Conservation (phyloP, 2,329 filamentous ascomycete species). For the Aspergillus ustus region DNA sequence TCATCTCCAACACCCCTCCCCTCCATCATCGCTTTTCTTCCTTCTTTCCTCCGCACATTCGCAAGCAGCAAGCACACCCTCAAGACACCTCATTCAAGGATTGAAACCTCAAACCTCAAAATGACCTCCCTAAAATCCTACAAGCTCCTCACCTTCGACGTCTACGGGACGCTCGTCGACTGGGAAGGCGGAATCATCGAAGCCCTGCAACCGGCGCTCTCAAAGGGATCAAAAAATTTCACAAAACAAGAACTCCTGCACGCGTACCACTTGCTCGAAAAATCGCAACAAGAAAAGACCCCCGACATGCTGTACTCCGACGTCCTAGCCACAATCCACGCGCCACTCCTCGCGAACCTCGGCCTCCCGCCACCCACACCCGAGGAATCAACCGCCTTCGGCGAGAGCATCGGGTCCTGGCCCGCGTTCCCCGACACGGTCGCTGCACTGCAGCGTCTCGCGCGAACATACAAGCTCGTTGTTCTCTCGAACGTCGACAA, state of each 20-base stretch:
- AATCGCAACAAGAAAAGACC: conserved; percentile 55
- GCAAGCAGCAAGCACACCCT: too few species aligned
- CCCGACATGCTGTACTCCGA: conserved; percentile 65
- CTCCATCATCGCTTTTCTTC: background rate
- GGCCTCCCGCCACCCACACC: conserved; percentile 28
- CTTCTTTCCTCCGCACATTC: background rate
- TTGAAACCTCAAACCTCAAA: background rate
- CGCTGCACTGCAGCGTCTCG: conserved; percentile 54
- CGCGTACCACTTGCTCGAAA: conserved; percentile 41
- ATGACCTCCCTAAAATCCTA: conserved; percentile 44
- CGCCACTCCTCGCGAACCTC: conserved; percentile 26
- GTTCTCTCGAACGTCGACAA: conserved; percentile 63
- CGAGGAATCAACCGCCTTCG: conserved; percentile 53
- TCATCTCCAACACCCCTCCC: background rate
- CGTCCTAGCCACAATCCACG: conserved; percentile 58
- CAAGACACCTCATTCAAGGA: background rate
- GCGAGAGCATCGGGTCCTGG: conserved; percentile 55
- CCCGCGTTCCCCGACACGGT: conserved; percentile 63
- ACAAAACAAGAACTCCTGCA: conserved; percentile 29
- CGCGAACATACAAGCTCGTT: conserved; percentile 59
- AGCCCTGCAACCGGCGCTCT: conserved; percentile 53
- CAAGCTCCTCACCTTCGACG: conserved; percentile 71
- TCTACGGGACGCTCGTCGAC: conserved; percentile 80
- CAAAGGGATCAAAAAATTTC: too few species aligned
- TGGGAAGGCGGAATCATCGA: conserved; percentile 71